These are phyloP conservation scores for Penicillium sp. DNA, from an alignment of 2,329 filamentous ascomycete genomes.

Conservation along the genomic window DNA sequence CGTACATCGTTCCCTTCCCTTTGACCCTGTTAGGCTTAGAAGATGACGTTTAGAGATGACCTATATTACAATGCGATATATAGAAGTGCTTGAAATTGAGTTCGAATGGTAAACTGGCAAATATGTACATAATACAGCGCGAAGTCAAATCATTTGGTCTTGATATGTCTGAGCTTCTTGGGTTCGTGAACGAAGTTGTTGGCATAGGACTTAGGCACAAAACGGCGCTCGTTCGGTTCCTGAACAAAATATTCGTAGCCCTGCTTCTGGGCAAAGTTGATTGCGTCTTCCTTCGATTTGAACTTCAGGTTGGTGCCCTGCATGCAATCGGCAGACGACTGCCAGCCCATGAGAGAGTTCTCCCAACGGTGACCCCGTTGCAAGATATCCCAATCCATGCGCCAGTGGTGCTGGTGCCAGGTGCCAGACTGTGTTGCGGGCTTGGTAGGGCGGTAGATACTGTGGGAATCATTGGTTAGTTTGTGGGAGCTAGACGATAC, in stretches of 20 bases:
- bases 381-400: conserved; percentile 97
- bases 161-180: conserved; percentile 82
- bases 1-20: neutral
- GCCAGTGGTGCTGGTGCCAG: conserved; percentile 82
- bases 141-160: conserved; percentile 64
- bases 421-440: conserved; percentile 93
- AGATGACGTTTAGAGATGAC: neutral
- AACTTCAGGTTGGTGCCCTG: conserved; percentile 91
- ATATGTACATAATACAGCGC: conserved; percentile 41
- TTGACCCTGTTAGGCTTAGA: neutral
- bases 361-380: conserved; percentile 95
- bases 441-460: conserved; percentile 89
- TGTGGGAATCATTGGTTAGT: conserved; percentile 40
- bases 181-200: conserved; percentile 90
- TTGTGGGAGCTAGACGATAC: neutral
- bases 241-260: conserved; percentile 99
- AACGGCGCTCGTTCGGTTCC: conserved; percentile 85
- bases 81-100: conserved; percentile 9
- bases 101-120: conserved; percentile 24
- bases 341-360: conserved; percentile 98
- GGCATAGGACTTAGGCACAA: conserved; percentile 89
- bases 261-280: conserved; percentile 95
- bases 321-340: conserved; percentile 92
- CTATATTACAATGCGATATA: neutral
- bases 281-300: conserved; percentile 89